phyloP scores from a whole-genome alignment of 2,329 filamentous ascomycete genomes.

The Trichoderma sp. region DNA sequence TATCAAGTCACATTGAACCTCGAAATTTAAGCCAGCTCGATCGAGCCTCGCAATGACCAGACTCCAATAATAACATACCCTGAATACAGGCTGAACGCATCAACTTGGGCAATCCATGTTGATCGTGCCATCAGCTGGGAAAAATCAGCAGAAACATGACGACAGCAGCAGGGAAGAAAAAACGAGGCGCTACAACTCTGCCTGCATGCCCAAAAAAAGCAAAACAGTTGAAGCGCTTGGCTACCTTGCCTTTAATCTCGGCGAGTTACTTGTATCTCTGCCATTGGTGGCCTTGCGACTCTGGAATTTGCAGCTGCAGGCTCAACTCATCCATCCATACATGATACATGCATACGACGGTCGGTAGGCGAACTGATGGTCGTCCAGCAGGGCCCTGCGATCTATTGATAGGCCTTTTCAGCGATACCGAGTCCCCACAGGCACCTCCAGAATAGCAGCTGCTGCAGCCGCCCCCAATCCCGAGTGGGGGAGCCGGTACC shows the following conservation, averaged over 20 bases:
- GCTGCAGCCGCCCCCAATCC: background rate
- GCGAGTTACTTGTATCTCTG: background rate
- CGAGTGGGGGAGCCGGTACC: background rate
- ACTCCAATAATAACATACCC: background rate
- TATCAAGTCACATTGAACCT: too few species aligned
- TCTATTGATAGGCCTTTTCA: background rate
- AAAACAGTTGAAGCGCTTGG: background rate
- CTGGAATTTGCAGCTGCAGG: background rate
- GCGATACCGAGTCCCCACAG: background rate
- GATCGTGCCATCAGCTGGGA: background rate
- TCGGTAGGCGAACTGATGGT: background rate
- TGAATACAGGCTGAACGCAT: background rate
- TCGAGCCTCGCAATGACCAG: background rate
- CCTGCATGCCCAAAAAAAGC: background rate
- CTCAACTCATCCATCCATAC: background rate
- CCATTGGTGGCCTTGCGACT: slow-evolving; percentile 6
- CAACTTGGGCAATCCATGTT: background rate
- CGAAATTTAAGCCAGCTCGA: background rate
- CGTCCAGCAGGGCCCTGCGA: background rate
- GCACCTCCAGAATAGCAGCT: background rate
- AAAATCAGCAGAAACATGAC: background rate
- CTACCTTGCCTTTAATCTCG: background rate
- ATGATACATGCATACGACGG: background rate
- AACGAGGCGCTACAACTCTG: background rate
- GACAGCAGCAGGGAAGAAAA: background rate